phyloP scores from a whole-genome alignment of 148 eudicot species.

The Cornus controversa region DNA sequence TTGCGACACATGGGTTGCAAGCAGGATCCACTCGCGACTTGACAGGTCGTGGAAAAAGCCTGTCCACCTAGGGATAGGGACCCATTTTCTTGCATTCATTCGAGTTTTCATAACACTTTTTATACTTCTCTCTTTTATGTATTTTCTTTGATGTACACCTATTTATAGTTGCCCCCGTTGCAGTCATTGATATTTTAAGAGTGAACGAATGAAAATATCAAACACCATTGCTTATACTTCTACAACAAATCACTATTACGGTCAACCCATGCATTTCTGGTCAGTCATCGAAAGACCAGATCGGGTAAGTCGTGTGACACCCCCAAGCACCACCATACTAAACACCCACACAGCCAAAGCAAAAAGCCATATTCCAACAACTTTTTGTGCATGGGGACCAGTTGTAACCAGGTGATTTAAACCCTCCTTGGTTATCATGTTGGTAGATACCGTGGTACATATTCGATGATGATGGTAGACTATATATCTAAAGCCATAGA shows the following conservation, averaged over 20 bases:
- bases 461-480: slow-evolving; percentile 21
- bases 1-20: too few species aligned
- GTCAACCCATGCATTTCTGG: slow-evolving; percentile 79
- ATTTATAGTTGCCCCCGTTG: too few species aligned
- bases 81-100: too few species aligned
- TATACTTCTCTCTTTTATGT: too few species aligned
- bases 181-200: too few species aligned
- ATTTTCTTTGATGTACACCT: too few species aligned
- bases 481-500: slow-evolving; percentile 36
- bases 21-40: too few species aligned
- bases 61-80: too few species aligned
- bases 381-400: slow-evolving; percentile 79
- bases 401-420: slow-evolving; percentile 76
- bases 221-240: slow-evolving; percentile 90
- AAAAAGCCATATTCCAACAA: slow-evolving; percentile 95
- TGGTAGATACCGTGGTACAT: slow-evolving; percentile 50
- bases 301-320: slow-evolving; percentile 79
- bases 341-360: slow-evolving; percentile 96
- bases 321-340: slow-evolving; percentile 97
- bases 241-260: slow-evolving; percentile 89
- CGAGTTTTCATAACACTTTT: too few species aligned
- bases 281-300: slow-evolving; percentile 99
- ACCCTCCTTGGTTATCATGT: slow-evolving; percentile 48
- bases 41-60: too few species aligned
- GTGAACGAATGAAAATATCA: too few species aligned